Conservation (phyloP, 768 basidiomycete species). For the Lactarius vividus region DNA sequence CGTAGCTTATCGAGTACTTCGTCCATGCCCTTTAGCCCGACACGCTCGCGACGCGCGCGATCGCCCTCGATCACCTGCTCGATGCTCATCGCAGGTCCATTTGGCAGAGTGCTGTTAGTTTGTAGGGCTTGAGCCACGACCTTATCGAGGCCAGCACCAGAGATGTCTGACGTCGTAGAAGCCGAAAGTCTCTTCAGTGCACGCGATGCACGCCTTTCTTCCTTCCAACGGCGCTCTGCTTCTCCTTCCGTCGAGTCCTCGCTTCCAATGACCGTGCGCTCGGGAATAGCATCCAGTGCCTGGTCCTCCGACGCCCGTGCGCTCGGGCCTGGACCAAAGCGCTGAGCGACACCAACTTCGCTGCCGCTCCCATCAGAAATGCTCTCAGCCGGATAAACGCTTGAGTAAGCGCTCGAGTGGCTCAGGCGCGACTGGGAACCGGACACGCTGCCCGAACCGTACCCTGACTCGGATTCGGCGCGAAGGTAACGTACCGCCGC, state of each 20-base stretch:
- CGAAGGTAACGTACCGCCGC: slow-evolving; percentile 26
- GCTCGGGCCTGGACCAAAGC: slow-evolving; percentile 22
- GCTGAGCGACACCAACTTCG: slow-evolving; percentile 11
- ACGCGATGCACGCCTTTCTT: slow-evolving; percentile 26
- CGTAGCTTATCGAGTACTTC: slow-evolving; percentile 27
- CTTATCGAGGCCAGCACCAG: slow-evolving; percentile 11
- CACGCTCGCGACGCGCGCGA: slow-evolving; percentile 19
- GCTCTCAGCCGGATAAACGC: slow-evolving; percentile 25
- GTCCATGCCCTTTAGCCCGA: slow-evolving; percentile 27
- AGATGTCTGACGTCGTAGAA: slow-evolving; percentile 3
- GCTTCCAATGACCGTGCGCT: slow-evolving; percentile 4
- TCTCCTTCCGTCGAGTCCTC: slow-evolving; percentile 11
- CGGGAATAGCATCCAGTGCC: slow-evolving; percentile 25
- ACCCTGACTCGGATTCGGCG: slow-evolving; percentile 25
- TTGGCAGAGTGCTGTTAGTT: not conserved
- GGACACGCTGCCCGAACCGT: slow-evolving; percentile 23
- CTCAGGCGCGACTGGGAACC: slow-evolving; percentile 16
- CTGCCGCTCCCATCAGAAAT: slow-evolving; percentile 23
- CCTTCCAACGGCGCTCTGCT: slow-evolving; percentile 23
- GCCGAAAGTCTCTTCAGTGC: slow-evolving; percentile 25
- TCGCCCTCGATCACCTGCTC: slow-evolving; percentile 27
- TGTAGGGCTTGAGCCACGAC: slow-evolving; percentile 7
- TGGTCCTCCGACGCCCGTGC: slow-evolving; percentile 23
- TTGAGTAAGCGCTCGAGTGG: slow-evolving; percentile 26
- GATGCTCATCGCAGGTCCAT: slow-evolving; percentile 22